These are phyloP conservation scores for Typha latifolia DNA, from an alignment of 176 grass and related monocot species.

Conservation along the genomic window DNA sequence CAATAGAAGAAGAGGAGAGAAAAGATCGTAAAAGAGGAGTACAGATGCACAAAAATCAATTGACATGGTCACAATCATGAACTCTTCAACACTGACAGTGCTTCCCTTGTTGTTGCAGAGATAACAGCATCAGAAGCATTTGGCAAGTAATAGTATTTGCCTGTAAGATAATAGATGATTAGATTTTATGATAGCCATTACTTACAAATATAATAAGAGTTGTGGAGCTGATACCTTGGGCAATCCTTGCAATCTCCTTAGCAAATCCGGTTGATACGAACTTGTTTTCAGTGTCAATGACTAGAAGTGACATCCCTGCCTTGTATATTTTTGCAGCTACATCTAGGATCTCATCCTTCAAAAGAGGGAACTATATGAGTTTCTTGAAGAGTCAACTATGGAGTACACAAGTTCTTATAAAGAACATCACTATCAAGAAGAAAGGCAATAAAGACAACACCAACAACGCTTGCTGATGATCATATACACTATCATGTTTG, in stretches of 20 bases:
- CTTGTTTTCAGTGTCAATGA: constrained; percentile 97
- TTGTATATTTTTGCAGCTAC: constrained; percentile 95
- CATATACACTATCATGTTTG: no score
- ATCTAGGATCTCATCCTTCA: constrained; percentile 93
- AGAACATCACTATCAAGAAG: background rate
- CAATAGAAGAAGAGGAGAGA: no score
- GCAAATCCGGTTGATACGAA: constrained; percentile 99
- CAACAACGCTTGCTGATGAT: no score
- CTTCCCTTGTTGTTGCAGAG: constrained; percentile 78
- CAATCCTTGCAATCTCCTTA: constrained; percentile 91
- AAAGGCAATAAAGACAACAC: no score
- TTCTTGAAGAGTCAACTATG: background rate
- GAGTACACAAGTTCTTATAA: background rate
- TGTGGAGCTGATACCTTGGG: constrained; percentile 52
- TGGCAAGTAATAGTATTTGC: constrained; percentile 98
- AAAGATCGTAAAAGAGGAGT: no score
- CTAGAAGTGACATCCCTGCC: constrained; percentile 91
- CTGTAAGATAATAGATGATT: constrained; percentile 22
- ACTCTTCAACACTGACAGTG: constrained; percentile 59
- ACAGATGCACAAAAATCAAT: constrained; percentile 7
- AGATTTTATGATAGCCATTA: background rate
- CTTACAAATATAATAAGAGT: background rate
- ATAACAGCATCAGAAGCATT: constrained; percentile 95
- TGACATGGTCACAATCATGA: constrained; percentile 24
- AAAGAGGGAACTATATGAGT: constrained; percentile 10